Conservation (phyloP, 371 early-diverging fungal species). For the Mucor circinelloides region DNA sequence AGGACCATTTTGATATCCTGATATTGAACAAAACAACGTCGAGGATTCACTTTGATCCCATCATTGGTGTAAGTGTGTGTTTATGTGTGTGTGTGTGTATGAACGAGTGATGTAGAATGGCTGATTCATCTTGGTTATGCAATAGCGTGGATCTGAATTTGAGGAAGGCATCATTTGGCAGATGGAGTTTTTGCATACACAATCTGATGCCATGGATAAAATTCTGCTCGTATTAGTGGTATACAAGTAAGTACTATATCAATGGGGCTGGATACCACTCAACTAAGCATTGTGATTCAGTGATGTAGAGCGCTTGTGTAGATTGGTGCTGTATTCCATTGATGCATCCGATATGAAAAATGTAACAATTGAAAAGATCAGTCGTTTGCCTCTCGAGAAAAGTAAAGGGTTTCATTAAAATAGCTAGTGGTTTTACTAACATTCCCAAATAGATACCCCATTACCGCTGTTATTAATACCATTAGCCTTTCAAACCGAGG, state of each 20-base stretch:
- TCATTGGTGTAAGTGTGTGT: constrained; percentile 29
- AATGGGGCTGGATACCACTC: too few relatives aligned
- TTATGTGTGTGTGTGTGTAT: too few relatives aligned
- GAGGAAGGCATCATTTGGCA: constrained; percentile 54
- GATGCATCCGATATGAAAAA: constrained; percentile 32
- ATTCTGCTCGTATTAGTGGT: constrained; percentile 35
- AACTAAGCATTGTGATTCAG: constrained; percentile 8
- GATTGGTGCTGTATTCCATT: constrained; percentile 34
- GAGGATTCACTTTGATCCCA: constrained; percentile 36
- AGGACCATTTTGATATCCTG: constrained; percentile 45
- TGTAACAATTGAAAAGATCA: constrained; percentile 32
- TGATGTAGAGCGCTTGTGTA: constrained; percentile 41
- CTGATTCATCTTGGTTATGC: not conserved
- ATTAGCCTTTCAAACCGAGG: constrained; percentile 30
- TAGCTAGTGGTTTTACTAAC: not conserved
- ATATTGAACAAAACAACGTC: constrained; percentile 32
- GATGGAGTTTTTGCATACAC: constrained; percentile 48
- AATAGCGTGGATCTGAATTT: constrained; percentile 33
- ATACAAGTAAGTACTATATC: constrained; percentile 28
- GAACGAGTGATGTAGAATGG: not conserved
- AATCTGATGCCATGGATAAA: constrained; percentile 22
- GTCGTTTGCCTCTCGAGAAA: constrained; percentile 38
- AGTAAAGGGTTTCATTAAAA: constrained; percentile 17
- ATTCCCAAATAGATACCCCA: constrained; percentile 29
- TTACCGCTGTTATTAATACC: constrained; percentile 44